Evolutionary conservation across 2,329 filamentous ascomycete genomes (phyloP).

Genomic region (Blumeria hordei): DNA sequence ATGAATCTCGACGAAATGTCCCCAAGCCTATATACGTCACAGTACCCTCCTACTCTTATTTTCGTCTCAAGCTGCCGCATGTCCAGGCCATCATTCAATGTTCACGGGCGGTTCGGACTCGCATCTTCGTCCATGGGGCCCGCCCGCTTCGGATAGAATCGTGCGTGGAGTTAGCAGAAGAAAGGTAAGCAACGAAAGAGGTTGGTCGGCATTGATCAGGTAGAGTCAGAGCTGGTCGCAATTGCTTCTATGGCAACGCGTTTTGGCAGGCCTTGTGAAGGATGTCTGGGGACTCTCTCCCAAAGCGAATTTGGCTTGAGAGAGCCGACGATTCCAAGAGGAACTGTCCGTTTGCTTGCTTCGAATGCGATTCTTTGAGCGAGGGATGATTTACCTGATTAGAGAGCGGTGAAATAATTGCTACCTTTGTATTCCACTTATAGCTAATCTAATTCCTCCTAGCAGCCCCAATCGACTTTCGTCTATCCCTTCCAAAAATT

Average conservation of each 20-base stretch:
- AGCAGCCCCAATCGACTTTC: too few species aligned
- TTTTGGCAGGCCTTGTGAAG: constrained; percentile 55
- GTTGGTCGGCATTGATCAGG: neutral
- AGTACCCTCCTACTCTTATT: too few species aligned
- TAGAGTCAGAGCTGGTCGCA: neutral
- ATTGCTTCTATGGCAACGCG: constrained; percentile 87
- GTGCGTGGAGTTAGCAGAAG: neutral
- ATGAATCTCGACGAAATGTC: constrained; percentile 80
- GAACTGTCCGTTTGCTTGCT: constrained; percentile 70
- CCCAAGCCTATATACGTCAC: constrained; percentile 16
- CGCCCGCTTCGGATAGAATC: constrained; percentile 10
- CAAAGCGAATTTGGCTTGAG: constrained; percentile 42
- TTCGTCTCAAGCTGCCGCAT: neutral
- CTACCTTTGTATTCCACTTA: too few species aligned
- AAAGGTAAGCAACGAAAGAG: neutral
- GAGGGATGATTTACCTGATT: constrained; percentile 27
- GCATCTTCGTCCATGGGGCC: constrained; percentile 62
- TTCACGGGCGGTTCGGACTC: constrained; percentile 39
- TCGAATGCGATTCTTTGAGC: constrained; percentile 99
- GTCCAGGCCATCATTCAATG: neutral
- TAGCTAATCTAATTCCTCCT: too few species aligned
- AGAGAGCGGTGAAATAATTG: too few species aligned
- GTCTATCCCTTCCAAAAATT: too few species aligned
- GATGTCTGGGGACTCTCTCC: constrained; percentile 99
- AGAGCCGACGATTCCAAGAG: constrained; percentile 18